Base-by-base conservation (phyloP, 257 asterid species). In the Plectranthus barbatus region DNA sequence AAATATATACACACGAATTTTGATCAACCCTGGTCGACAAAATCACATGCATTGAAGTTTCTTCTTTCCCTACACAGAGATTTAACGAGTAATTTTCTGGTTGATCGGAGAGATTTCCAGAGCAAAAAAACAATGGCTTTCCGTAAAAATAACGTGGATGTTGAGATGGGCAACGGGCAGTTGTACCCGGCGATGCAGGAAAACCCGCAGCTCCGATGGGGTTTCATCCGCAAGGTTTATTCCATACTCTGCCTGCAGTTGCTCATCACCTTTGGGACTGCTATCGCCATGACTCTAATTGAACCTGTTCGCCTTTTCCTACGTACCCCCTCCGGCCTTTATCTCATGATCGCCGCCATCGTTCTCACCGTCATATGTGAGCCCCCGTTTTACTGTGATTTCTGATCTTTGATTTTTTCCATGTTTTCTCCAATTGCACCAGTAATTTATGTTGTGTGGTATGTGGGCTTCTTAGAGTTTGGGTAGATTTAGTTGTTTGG, bases 211-310 rank as follows among this genome's bases (percentile, higher is more conserved):
- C 21, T 87, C 70, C 74, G 96, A 57, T 85, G 91, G 96, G 91
- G 72, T 0, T 87, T 87, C 73, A 87, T 87, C 53, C 84, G 91
- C 7, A 87, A 87, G 72, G 94, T 87, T 17, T 87, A 87, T 56
- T 44, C 77, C 41, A 85, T 87, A 23, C 78, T 87, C 0, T 77
- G 77, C 74, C 0, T 73, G 17, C 94, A 87, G 42, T 75, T 87
- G 66, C 55, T 78, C 7, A 13, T 87, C 56, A 76, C 89, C 1
- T 67, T 74, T 9, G 87, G 78, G 9, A 57, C 76, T 23, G 66
- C 86, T 1, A n/a, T 76, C 21, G 67, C 77, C 19, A 81, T 87
- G 91, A 67, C 68, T 37, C 55, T 83, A 9, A 37, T 69, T 6
- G 70, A 48, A 4, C 80, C 91, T 0, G 72, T 81, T 15, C 74